These are phyloP conservation scores for Lactarius quietus DNA, from an alignment of 768 basidiomycete genomes.

Conservation along the genomic window DNA sequence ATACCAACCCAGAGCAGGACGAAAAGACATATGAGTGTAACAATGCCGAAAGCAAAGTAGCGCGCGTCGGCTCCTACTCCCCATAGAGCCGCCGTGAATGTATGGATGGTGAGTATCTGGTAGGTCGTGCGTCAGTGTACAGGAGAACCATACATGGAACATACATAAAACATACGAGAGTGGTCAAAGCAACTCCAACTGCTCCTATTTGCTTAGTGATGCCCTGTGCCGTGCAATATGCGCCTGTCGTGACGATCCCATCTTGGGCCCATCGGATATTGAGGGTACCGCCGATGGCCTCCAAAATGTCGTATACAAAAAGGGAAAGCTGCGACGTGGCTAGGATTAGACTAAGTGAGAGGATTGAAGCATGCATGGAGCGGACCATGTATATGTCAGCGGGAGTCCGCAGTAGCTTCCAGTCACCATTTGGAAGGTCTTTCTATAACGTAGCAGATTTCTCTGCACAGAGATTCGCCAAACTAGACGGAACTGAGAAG, in stretches of 20 bases:
- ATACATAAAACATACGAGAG: conserved; percentile 38
- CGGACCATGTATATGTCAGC: conserved; percentile 42
- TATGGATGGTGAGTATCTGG: conserved; percentile 38
- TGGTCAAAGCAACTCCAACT: conserved; percentile 40
- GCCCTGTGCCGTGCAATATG: conserved; percentile 39
- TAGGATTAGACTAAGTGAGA: conserved; percentile 10
- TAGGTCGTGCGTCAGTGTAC: conserved; percentile 26
- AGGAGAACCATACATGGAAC: background rate
- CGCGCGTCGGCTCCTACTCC: conserved; percentile 34
- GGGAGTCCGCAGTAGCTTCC: conserved; percentile 35
- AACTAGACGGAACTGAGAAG: no score
- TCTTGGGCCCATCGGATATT: conserved; percentile 37
- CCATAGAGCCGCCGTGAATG: conserved; percentile 39
- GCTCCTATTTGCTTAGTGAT: conserved; percentile 42
- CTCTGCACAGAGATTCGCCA: background rate
- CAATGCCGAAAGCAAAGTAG: conserved; percentile 26
- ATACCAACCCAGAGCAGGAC: conserved; percentile 38
- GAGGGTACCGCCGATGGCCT: conserved; percentile 38
- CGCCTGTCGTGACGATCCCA: conserved; percentile 34
- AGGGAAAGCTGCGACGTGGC: conserved; percentile 24
- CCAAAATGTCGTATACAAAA: conserved; percentile 34
- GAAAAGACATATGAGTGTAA: conserved; percentile 8
- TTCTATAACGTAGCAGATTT: conserved; percentile 1
- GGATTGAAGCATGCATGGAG: background rate
- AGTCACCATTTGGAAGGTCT: background rate